These are phyloP conservation scores for Clonostachys sp. DNA, from an alignment of 2,329 filamentous ascomycete genomes.

Conservation along the genomic window DNA sequence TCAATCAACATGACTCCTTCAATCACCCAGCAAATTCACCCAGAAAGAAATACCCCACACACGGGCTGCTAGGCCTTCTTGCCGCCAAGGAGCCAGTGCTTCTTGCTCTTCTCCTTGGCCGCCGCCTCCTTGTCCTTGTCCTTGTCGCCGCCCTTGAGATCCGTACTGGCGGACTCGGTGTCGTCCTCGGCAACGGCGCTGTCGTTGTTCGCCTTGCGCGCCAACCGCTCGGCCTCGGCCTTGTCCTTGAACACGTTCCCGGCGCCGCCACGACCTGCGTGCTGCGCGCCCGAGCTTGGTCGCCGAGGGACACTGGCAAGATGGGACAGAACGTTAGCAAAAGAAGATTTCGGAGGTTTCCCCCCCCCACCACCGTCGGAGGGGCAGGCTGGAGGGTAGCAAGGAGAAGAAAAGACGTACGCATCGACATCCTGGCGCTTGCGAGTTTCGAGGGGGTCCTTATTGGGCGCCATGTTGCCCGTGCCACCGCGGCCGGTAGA, in stretches of 20 bases:
- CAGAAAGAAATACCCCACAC: too few species aligned
- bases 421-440: constrained; percentile 78
- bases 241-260: constrained; percentile 60
- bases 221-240: constrained; percentile 11
- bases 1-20: too few species aligned
- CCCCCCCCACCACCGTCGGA: not conserved
- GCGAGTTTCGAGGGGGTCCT: constrained; percentile 69
- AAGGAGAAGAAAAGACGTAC: constrained; percentile 34
- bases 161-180: constrained; percentile 2
- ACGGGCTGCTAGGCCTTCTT: constrained; percentile 36
- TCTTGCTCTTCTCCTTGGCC: constrained; percentile 10
- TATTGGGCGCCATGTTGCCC: constrained; percentile 79
- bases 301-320: constrained; percentile 46
- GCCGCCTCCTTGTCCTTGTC: constrained; percentile 7
- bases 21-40: too few species aligned
- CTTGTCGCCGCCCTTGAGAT: constrained; percentile 7
- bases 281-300: constrained; percentile 51
- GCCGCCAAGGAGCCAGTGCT: constrained; percentile 39
- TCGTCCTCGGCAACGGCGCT: constrained; percentile 22
- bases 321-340: not conserved
- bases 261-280: constrained; percentile 71
- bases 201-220: constrained; percentile 20
- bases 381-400: constrained; percentile 8
- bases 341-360: not conserved
- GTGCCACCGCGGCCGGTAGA: constrained; percentile 86